These are phyloP conservation scores for Chondrus crispus DNA, from an alignment of 23 red algal species.

Conservation along the genomic window DNA sequence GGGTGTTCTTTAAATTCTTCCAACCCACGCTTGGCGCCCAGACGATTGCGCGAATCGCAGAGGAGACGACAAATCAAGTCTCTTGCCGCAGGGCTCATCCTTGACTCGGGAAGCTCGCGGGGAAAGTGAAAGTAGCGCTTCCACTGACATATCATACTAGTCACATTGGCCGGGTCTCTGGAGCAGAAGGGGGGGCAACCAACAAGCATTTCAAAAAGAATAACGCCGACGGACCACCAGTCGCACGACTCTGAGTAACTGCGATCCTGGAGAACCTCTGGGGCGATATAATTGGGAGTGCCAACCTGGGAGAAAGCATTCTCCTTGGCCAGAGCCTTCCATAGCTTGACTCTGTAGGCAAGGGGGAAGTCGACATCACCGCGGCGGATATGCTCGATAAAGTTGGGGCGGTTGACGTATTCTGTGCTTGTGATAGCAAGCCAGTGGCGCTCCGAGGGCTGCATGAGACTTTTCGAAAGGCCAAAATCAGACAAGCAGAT, in stretches of 20 bases:
- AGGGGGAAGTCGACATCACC: slow-evolving; percentile 60
- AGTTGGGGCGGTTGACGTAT: slow-evolving; percentile 46
- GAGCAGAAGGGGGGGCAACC: slow-evolving; percentile 94
- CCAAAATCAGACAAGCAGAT: slow-evolving; percentile 96
- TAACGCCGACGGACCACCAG: slow-evolving; percentile 96
- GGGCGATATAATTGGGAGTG: slow-evolving; percentile 97
- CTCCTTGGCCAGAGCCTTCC: slow-evolving; percentile 67
- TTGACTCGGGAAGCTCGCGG: slow-evolving; percentile 31
- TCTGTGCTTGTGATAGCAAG: slow-evolving; percentile 37
- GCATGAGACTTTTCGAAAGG: slow-evolving; percentile 73
- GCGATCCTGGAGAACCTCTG: slow-evolving; percentile 80
- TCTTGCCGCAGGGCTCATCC: slow-evolving; percentile 62
- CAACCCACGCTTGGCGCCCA: slow-evolving; percentile 72
- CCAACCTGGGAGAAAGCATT: slow-evolving; percentile 86
- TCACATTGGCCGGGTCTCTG: slow-evolving; percentile 43
- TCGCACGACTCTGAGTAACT: slow-evolving; percentile 91
- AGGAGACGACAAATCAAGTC: slow-evolving; percentile 76
- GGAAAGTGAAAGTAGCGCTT: slow-evolving; percentile 74
- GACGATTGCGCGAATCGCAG: slow-evolving; percentile 63
- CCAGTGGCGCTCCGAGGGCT: slow-evolving; percentile 45
- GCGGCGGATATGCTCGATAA: slow-evolving; percentile 57
- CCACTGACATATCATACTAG: slow-evolving; percentile 82
- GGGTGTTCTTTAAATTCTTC: slow-evolving; percentile 86
- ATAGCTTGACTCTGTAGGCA: slow-evolving; percentile 47
- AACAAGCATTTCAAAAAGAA: slow-evolving; percentile 95